Evolutionary conservation across 2,329 filamentous ascomycete genomes (phyloP).

Genomic region (Onygena corvina): DNA sequence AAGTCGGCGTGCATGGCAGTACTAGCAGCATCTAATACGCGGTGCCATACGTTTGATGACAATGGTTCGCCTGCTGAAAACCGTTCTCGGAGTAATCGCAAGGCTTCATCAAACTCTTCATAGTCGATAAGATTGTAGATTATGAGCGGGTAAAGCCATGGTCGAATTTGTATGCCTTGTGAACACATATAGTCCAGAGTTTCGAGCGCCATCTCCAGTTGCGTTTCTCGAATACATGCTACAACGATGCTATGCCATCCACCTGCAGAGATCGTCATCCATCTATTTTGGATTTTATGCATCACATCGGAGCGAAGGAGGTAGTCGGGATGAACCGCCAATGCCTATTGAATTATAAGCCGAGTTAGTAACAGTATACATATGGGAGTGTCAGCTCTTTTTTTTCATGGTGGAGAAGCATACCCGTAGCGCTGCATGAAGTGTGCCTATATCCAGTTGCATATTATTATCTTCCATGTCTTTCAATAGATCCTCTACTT

Average conservation of each 20-base stretch:
- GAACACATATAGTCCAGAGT: conserved; percentile 55
- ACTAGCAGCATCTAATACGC: conserved; percentile 65
- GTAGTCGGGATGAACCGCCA: conserved; percentile 80
- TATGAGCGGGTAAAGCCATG: conserved; percentile 70
- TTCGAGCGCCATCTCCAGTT: conserved; percentile 67
- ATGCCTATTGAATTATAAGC: too few species aligned
- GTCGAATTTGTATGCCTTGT: conserved; percentile 44
- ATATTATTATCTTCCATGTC: conserved; percentile 58
- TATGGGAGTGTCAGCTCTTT: too few species aligned
- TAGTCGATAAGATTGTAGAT: conserved; percentile 60
- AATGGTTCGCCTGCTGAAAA: conserved; percentile 37
- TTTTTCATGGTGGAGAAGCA: conserved; percentile 12
- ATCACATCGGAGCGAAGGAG: conserved; percentile 59
- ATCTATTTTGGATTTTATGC: conserved; percentile 51
- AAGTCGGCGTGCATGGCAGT: conserved; percentile 50
- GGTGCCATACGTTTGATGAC: conserved; percentile 51
- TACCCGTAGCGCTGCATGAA: conserved; percentile 60
- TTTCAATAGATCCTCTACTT: conserved; percentile 51
- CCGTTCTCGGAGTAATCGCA: conserved; percentile 54
- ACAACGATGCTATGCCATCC: conserved; percentile 57
- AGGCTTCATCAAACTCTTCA: conserved; percentile 65
- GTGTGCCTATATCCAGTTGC: conserved; percentile 52
- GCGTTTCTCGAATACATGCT: conserved; percentile 65
- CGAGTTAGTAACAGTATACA: too few species aligned
- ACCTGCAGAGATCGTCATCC: conserved; percentile 51